Evolutionary conservation across 768 basidiomycete species (phyloP).

Genomic region (Xerocomus potaroensis): DNA sequence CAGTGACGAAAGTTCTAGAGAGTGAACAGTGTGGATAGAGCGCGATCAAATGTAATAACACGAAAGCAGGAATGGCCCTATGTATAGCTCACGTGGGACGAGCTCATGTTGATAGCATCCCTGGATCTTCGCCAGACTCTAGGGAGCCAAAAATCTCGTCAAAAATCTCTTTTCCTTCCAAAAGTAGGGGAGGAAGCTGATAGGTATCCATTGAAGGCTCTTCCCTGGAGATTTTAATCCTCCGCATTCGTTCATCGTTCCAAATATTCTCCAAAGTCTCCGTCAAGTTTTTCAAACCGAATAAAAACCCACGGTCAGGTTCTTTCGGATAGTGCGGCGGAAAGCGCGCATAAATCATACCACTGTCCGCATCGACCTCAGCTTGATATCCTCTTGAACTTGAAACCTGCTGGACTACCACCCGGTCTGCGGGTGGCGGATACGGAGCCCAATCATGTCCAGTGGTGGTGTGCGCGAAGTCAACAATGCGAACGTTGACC

Average conservation of each 20-base stretch:
- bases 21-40: conserved; percentile 1
- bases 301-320: conserved; percentile 92
- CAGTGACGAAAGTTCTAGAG: conserved; percentile 13
- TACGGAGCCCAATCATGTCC: conserved; percentile 84
- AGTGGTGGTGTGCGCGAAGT: conserved; percentile 98
- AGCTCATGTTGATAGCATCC: conserved; percentile 68
- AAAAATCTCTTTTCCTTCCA: conserved; percentile 78
- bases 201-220: conserved; percentile 41
- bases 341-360: conserved; percentile 86
- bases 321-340: conserved; percentile 87
- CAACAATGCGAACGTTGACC: conserved; percentile 92
- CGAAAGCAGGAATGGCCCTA: not conserved
- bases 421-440: conserved; percentile 42
- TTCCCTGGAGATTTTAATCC: conserved; percentile 61
- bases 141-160: conserved; percentile 58
- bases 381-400: conserved; percentile 76
- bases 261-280: conserved; percentile 78
- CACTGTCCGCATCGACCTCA: conserved; percentile 76
- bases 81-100: not conserved
- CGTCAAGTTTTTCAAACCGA: conserved; percentile 80
- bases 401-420: conserved; percentile 41
- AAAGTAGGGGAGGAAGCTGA: conserved; percentile 60
- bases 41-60: not conserved
- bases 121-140: conserved; percentile 57
- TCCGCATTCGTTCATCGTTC: conserved; percentile 74